These are phyloP conservation scores for Porpolomopsis calyptriformis DNA, from an alignment of 768 basidiomycete genomes.

Conservation along the genomic window DNA sequence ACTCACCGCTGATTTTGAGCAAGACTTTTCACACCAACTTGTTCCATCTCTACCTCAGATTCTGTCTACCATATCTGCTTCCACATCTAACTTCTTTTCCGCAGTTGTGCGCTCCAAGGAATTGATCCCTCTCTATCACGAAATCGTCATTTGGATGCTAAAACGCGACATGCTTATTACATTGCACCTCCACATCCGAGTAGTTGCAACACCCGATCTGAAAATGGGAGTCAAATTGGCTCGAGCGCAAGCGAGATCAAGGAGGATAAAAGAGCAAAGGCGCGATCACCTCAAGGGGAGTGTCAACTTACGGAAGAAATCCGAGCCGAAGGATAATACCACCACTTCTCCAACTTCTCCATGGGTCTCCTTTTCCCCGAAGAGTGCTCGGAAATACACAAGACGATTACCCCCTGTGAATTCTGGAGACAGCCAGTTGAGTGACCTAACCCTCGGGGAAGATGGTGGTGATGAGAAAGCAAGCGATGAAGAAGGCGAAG, in stretches of 20 bases:
- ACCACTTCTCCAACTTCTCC: constrained; percentile 20
- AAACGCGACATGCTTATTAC: constrained; percentile 78
- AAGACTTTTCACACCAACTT: constrained; percentile 44
- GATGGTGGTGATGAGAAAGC: constrained; percentile 17
- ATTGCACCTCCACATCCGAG: constrained; percentile 74
- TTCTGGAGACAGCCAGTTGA: constrained; percentile 1
- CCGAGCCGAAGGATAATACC: constrained; percentile 13
- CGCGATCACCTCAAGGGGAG: constrained; percentile 3
- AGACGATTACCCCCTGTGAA: constrained; percentile 32
- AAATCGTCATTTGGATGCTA: constrained; percentile 86
- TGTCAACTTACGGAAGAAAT: constrained; percentile 15
- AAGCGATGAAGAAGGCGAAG: constrained; percentile 20
- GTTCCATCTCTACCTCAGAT: constrained; percentile 67
- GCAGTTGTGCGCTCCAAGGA: constrained; percentile 65
- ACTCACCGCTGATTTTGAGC: constrained; percentile 50
- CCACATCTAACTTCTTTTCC: constrained; percentile 67
- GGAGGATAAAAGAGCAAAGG: constrained; percentile 22
- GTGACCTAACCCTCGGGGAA: constrained; percentile 5
- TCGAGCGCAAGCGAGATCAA: constrained; percentile 21
- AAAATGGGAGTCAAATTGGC: constrained; percentile 56
- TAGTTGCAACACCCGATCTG: constrained; percentile 67
- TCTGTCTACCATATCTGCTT: constrained; percentile 63
- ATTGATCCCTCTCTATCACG: constrained; percentile 57
- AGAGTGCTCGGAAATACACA: constrained; percentile 36
- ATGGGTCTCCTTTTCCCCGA: constrained; percentile 50